Evolutionary conservation across 371 early-diverging fungal species (phyloP).

Genomic region (Entomophthora muscae): DNA sequence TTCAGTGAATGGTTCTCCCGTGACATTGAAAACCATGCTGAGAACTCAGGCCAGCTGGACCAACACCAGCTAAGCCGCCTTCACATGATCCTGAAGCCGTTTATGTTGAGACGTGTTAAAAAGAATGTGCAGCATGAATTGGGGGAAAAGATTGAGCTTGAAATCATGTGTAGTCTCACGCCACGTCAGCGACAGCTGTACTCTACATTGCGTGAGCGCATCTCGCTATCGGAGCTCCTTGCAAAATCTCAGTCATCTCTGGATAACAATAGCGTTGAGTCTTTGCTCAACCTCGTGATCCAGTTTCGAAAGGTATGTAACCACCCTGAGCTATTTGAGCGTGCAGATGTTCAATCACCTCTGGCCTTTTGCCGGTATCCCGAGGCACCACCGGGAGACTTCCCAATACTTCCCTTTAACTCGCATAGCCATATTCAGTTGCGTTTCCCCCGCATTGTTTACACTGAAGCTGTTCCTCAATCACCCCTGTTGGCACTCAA

Average conservation of each 20-base stretch:
- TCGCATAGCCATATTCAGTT: slow-evolving; percentile 37
- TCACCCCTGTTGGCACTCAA: background rate
- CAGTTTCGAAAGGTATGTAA: slow-evolving; percentile 97
- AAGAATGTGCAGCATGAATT: slow-evolving; percentile 91
- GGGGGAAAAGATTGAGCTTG: slow-evolving; percentile 80
- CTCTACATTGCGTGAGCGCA: slow-evolving; percentile 56
- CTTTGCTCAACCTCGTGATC: slow-evolving; percentile 90
- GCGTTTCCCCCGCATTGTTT: slow-evolving; percentile 44
- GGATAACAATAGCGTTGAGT: slow-evolving; percentile 44
- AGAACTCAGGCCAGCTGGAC: slow-evolving; percentile 67
- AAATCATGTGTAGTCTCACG: slow-evolving; percentile 69
- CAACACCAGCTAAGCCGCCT: slow-evolving; percentile 78
- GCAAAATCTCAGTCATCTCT: slow-evolving; percentile 46
- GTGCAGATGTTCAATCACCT: slow-evolving; percentile 65
- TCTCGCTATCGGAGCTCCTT: slow-evolving; percentile 63
- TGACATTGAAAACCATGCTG: slow-evolving; percentile 85
- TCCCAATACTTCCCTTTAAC: slow-evolving; percentile 36
- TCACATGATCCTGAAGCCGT: slow-evolving; percentile 95
- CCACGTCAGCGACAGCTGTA: slow-evolving; percentile 67
- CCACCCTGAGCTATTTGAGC: slow-evolving; percentile 96
- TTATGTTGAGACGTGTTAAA: slow-evolving; percentile 97
- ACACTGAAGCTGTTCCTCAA: slow-evolving; percentile 10
- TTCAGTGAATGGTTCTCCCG: slow-evolving; percentile 92
- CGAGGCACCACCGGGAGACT: slow-evolving; percentile 32
- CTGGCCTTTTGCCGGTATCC: slow-evolving; percentile 40